Evolutionary conservation across 805 yeast genomes (phyloP).

Genomic region (Zygoascus biomembranicola): DNA sequence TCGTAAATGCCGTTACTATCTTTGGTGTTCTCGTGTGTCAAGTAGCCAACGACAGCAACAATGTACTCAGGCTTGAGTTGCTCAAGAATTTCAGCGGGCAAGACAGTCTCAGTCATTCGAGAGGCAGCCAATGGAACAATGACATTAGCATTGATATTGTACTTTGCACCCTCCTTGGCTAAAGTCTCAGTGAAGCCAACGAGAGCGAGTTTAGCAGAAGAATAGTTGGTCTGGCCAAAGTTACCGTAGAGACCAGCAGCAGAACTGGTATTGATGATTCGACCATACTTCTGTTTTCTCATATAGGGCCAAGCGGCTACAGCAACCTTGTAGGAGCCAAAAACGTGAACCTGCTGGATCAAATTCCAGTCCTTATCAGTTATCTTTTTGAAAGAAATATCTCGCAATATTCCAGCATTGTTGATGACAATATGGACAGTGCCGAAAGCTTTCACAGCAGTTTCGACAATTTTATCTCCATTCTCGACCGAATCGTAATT

Average conservation of each 20-base stretch:
- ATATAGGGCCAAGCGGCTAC: slow-evolving; percentile 90
- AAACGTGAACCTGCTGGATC: slow-evolving; percentile 80
- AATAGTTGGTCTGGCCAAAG: slow-evolving; percentile 93
- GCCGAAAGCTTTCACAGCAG: slow-evolving; percentile 82
- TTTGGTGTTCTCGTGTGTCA: slow-evolving; percentile 56
- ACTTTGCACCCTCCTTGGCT: slow-evolving; percentile 85
- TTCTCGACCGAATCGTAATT: slow-evolving; percentile 86
- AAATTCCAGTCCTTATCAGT: slow-evolving; percentile 66
- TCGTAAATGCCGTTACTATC: slow-evolving; percentile 76
- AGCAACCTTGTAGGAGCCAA: slow-evolving; percentile 79
- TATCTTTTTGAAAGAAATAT: slow-evolving; percentile 82
- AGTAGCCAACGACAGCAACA: slow-evolving; percentile 81
- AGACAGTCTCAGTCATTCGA: slow-evolving; percentile 86
- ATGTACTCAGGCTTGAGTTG: slow-evolving; percentile 78
- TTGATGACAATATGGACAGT: slow-evolving; percentile 82
- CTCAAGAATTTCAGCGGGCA: slow-evolving; percentile 79
- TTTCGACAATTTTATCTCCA: slow-evolving; percentile 76
- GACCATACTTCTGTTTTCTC: slow-evolving; percentile 76
- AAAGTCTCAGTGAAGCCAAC: slow-evolving; percentile 91
- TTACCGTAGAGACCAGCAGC: slow-evolving; percentile 97
- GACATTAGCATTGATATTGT: slow-evolving; percentile 75
- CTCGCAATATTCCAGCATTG: slow-evolving; percentile 93
- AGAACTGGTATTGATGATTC: slow-evolving; percentile 88
- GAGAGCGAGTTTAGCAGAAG: slow-evolving; percentile 85
- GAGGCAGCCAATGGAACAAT: slow-evolving; percentile 95